A percentile compares a stretch with the other conserved stretches of the same genome.
Evolutionary conservation across 2,329 filamentous ascomycete genomes (phyloP).

Genomic region (Verticillium tricorpus): DNA sequence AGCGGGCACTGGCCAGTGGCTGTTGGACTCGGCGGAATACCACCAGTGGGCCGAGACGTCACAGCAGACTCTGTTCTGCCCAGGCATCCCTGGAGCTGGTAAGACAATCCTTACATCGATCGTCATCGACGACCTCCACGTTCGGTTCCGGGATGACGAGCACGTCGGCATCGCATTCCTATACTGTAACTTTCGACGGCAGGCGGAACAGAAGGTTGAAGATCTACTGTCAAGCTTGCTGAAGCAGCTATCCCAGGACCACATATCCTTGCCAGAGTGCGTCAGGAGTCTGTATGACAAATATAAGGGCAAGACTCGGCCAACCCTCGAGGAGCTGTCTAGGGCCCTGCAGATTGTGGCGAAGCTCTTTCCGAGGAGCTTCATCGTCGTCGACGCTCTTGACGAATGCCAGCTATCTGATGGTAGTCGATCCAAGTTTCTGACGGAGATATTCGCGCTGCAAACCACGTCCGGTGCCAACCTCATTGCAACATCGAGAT

Average conservation of each 20-base stretch:
- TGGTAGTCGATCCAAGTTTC: background rate
- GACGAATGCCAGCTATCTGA: slow-evolving; percentile 20
- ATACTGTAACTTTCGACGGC: slow-evolving; percentile 38
- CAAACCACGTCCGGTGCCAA: slow-evolving; percentile 3
- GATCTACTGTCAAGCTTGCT: slow-evolving; percentile 27
- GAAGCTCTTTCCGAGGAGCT: background rate
- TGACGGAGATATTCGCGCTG: slow-evolving; percentile 3
- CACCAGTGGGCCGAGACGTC: slow-evolving; percentile 21
- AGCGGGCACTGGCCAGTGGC: slow-evolving; percentile 38
- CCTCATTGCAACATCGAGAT: slow-evolving; percentile 18
- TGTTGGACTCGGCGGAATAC: slow-evolving; percentile 34
- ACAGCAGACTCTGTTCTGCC: slow-evolving; percentile 35
- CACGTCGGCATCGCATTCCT: slow-evolving; percentile 36
- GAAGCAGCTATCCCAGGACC: slow-evolving; percentile 28
- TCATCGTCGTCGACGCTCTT: slow-evolving; percentile 18
- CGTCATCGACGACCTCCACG: slow-evolving; percentile 34
- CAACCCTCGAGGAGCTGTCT: background rate
- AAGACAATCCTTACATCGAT: slow-evolving; percentile 42
- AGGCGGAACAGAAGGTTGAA: slow-evolving; percentile 28
- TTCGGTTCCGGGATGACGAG: slow-evolving; percentile 13
- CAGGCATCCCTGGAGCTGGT: slow-evolving; percentile 41
- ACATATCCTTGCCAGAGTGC: slow-evolving; percentile 16
- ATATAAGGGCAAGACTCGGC: slow-evolving; percentile 4
- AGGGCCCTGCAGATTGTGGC: slow-evolving; percentile 1
- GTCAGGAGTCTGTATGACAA: slow-evolving; percentile 23